Percentiles rank a stretch among this genome's conserved stretches.
phyloP scores from a whole-genome alignment of 2,329 filamentous ascomycete genomes.

The Aureobasidium zeae region DNA sequence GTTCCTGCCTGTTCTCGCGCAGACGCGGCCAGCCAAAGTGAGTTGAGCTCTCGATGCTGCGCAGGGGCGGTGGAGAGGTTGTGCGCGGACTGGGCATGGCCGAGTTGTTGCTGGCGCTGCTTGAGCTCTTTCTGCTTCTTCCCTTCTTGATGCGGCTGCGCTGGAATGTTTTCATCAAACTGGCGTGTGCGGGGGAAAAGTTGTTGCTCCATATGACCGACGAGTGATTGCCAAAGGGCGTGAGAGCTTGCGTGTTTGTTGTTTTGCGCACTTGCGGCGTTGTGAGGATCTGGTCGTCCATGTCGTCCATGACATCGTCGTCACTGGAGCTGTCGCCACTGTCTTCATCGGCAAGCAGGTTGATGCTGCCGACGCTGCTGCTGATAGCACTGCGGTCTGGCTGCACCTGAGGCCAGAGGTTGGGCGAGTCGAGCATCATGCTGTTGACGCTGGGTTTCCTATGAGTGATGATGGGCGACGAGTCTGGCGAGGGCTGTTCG shows the following conservation, averaged over 20 bases:
- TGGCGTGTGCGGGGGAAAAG: conserved; percentile 62
- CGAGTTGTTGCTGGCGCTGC: conserved; percentile 51
- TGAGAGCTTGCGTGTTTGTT: conserved; percentile 39
- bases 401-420: conserved; percentile 30
- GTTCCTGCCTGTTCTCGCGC: conserved; percentile 82
- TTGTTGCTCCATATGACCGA: conserved; percentile 51
- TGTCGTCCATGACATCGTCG: conserved; percentile 42
- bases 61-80: conserved; percentile 62
- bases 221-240: conserved; percentile 30
- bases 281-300: conserved; percentile 63
- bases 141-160: conserved; percentile 44
- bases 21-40: conserved; percentile 25
- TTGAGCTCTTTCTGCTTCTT: conserved; percentile 56
- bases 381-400: conserved; percentile 64
- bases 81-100: conserved; percentile 61
- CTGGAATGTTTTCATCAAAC: conserved; percentile 75
- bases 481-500: conserved; percentile 78
- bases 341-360: conserved; percentile 45
- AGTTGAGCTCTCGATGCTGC: conserved; percentile 45
- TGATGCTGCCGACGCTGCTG: conserved; percentile 71
- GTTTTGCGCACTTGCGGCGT: conserved; percentile 68
- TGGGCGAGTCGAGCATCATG: conserved; percentile 54
- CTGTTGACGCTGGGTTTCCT: conserved; percentile 37
- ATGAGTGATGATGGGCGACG: conserved; percentile 73
- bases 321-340: conserved; percentile 69